Evolutionary conservation across 306 rosid genomes (phyloP), one percentile per base, ranked within the genome.

Genomic region (Echinosophora koreensis): DNA sequence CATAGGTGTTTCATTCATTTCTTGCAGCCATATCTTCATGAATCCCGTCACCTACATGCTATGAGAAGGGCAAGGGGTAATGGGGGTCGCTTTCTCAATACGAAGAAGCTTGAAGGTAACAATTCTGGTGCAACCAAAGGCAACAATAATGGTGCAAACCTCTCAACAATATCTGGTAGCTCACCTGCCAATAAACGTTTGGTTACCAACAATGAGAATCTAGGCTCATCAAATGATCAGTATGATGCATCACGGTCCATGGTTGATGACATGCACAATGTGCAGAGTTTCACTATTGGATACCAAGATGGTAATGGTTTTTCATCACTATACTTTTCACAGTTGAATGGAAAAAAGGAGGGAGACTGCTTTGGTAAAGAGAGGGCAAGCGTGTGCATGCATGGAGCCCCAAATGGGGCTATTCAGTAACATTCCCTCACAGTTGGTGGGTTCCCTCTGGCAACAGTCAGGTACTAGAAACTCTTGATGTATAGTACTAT

Each of bases 41-140:
- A 93, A 73, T 93, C 97, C 16, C 88, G 98, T 17, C 98, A 93
- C 84, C 88, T 42, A 28, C 98, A 93, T 70, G 98, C 98, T 52
- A 79, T 93, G 88, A 91, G 91, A 80, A 90, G 98, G 80, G 97
- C 93, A 66, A 90, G 98, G 67, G 98, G 98, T 3, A 87, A 85
- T 13, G 97, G 98, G 10, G 98, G 97, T 7, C 97, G 98, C 77
- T 93, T 93, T 83, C 89, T 91, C 13, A 93, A 93, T 71, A 88
- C 88, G 3, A 93, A 90, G 86, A 88, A 89, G 77, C 87, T 57
- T 10, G 88, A 88, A 57, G 69, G 17, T 46, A 62, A 58, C 30
- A 73, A 51, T 41, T 74, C 84, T 22, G 69, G 71, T 58, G 38
- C 79, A 63, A 34, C 86, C 16, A 63, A 86, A 4, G 81, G 56